These are phyloP conservation scores for Penicillium macrosclerotiorum DNA, from an alignment of 495 filamentous ascomycete genomes.

Conservation along the genomic window DNA sequence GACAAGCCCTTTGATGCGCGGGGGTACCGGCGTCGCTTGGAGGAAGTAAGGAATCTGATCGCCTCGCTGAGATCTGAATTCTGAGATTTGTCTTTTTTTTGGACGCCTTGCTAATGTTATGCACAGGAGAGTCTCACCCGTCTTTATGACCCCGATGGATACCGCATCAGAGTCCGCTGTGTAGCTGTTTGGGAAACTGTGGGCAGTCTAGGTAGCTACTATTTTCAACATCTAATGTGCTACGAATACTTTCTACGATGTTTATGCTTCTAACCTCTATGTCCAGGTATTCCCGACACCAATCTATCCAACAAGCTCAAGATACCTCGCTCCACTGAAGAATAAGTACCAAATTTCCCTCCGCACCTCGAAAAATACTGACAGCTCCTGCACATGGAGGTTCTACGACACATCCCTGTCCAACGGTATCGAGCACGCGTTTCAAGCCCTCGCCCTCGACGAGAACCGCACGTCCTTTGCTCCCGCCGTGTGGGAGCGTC, in stretches of 20 bases:
- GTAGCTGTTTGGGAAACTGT: constrained; percentile 63
- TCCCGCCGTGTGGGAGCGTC: constrained; percentile 62
- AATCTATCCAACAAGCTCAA: constrained; percentile 35
- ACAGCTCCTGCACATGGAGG: constrained; percentile 27
- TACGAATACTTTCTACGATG: not conserved
- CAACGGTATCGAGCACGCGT: constrained; percentile 61
- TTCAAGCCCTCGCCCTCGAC: constrained; percentile 73
- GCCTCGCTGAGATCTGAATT: not conserved
- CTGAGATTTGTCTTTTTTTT: too few species aligned
- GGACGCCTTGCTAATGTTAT: too few species aligned
- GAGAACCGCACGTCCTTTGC: constrained; percentile 63
- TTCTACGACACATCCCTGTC: constrained; percentile 62
- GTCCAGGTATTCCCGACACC: constrained; percentile 44
- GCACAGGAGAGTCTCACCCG: constrained; percentile 34
- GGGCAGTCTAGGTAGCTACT: constrained; percentile 37
- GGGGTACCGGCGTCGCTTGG: constrained; percentile 33
- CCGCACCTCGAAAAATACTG: constrained; percentile 1
- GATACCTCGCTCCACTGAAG: constrained; percentile 46
- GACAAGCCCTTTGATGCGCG: constrained; percentile 49
- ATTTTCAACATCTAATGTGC: not conserved
- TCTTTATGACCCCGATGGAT: constrained; percentile 31
- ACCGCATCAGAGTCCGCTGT: constrained; percentile 47
- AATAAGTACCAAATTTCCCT: constrained; percentile 23
- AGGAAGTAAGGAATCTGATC: constrained; percentile 6
- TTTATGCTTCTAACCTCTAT: too few species aligned